Evolutionary conservation across 2,329 filamentous ascomycete species (phyloP).

Genomic region (Epichloe gansuensis): DNA sequence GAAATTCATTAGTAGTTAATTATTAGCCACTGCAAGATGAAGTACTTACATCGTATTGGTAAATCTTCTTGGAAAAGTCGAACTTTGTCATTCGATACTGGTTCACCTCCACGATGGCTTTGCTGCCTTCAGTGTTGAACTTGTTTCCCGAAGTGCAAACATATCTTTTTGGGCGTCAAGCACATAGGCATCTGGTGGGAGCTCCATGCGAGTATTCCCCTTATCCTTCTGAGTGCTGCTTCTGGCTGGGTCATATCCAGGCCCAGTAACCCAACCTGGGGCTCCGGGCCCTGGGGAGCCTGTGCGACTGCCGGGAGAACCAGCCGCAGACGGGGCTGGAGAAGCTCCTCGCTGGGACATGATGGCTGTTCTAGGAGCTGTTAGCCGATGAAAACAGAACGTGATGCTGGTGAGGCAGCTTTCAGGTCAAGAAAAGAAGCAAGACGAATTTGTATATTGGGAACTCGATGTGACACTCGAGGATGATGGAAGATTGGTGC

Average conservation of each 20-base stretch:
- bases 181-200: constrained; percentile 45
- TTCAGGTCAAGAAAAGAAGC: background rate
- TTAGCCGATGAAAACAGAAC: background rate
- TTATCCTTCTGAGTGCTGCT: constrained; percentile 18
- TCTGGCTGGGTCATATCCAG: constrained; percentile 34
- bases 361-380: background rate
- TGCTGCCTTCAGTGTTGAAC: constrained; percentile 46
- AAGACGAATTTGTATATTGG: too few relatives aligned
- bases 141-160: constrained; percentile 23
- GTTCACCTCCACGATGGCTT: constrained; percentile 52
- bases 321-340: constrained; percentile 8
- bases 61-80: constrained; percentile 47
- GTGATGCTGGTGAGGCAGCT: background rate
- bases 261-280: constrained; percentile 15
- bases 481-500: background rate
- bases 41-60: constrained; percentile 72
- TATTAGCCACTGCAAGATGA: too few relatives aligned
- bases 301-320: background rate
- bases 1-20: background rate
- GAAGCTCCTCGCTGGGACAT: constrained; percentile 25
- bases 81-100: constrained; percentile 57
- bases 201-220: constrained; percentile 38
- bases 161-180: constrained; percentile 20
- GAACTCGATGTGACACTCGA: too few relatives aligned
- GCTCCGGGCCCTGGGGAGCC: constrained; percentile 1